Conservation (phyloP, 2,329 filamentous ascomycete genomes). For the Fusarium nisikadoi region DNA sequence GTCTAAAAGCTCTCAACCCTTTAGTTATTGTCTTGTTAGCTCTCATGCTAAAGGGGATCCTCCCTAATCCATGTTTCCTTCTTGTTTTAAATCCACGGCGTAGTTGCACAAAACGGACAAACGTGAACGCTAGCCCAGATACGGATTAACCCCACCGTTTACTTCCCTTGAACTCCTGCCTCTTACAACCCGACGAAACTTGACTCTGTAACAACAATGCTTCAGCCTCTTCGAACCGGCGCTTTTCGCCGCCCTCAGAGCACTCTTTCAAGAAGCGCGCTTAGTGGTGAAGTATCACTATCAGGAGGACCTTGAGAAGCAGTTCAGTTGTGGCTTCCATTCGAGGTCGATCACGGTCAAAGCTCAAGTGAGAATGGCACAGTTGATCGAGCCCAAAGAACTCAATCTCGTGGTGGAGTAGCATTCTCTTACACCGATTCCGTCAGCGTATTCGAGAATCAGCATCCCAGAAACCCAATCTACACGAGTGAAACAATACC, state of each 20-base stretch:
- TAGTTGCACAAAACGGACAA: conserved; percentile 10
- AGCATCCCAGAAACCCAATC: conserved; percentile 18
- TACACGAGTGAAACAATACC: conserved; percentile 32
- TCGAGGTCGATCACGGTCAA: neutral
- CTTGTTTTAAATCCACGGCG: conserved; percentile 37
- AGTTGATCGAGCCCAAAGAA: neutral
- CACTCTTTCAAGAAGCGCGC: conserved; percentile 11
- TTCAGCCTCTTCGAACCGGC: conserved; percentile 49
- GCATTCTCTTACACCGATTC: conserved; percentile 5
- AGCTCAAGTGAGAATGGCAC: neutral
- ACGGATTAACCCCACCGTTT: conserved; percentile 17
- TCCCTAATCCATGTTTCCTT: conserved; percentile 25
- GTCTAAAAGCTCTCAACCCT: neutral
- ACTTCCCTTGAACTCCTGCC: conserved; percentile 38
- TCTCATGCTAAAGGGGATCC: neutral
- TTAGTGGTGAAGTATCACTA: neutral
- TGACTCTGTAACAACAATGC: conserved; percentile 59
- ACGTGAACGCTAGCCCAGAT: conserved; percentile 12
- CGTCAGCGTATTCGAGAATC: neutral
- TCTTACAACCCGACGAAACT: conserved; percentile 54
- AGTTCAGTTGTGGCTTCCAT: conserved; percentile 15
- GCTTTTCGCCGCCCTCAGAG: neutral
- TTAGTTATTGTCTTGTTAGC: conserved; percentile 2
- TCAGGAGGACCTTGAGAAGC: neutral
- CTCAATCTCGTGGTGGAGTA: neutral